Base-by-base conservation (phyloP, 2,329 filamentous ascomycete species). In the Cladobotryum protrusum region DNA sequence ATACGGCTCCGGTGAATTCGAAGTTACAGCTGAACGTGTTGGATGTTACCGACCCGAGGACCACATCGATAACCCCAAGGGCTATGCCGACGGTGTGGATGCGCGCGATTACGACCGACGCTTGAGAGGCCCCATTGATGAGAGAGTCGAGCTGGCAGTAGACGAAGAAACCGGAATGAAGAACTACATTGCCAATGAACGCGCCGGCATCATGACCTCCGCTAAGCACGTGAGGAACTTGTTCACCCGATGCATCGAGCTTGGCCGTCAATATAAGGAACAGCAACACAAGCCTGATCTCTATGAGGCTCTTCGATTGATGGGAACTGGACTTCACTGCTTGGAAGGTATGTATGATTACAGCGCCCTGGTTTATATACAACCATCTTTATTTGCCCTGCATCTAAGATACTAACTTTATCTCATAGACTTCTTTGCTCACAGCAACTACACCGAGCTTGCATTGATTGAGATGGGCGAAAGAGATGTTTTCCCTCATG, bases 141-240 rank as follows among this genome's bases (percentile, higher is more conserved):
- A 95, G 71, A 63, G 75, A 20, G 77, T 81, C 45, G 92, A 96
- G 71, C 77, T 96, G 34, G 81, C 79, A 42, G 79, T 97, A 60
- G 89, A 97, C 60, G 77, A 80, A 2, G 72, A 81, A 48, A 85
- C 84, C 5, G 87, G 86, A 59, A 76, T 95, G 71, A 97, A 97
- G 73, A 93, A 91, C 67, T 96, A 96, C 70, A 96, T 96, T 67
- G 89, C 91, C 36, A 90, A 90, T 55, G 91, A 96, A 66, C 73
- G 81, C 45, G 71, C 78, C 51, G 80, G 81, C 42, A 93, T 95
- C 64, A 87, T 87, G 70, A 95, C 87, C 41, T 95, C 89, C 44
- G 86, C 90, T 50, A 74, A 77, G 43, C 82, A 95, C 61, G 81
- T 96, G 53, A 81, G 87, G 47, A 77, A 79, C 54, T 81, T 95